Evolutionary conservation across 2,329 filamentous ascomycete species (phyloP).

Genomic region (Alternaria postmessia): DNA sequence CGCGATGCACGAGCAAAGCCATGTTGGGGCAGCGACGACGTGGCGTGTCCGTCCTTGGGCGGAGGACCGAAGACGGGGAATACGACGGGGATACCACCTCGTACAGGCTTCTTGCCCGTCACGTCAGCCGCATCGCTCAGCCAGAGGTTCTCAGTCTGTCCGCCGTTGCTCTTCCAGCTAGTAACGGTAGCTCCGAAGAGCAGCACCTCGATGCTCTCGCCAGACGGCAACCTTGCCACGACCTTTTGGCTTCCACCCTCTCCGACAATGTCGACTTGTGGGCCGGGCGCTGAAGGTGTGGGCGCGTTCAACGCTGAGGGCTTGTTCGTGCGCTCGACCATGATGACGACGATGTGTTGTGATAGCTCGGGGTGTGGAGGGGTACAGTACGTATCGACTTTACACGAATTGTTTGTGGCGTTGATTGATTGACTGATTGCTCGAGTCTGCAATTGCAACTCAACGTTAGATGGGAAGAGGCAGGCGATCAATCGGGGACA

Average conservation of each 20-base stretch:
- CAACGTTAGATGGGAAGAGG: neutral
- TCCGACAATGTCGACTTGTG: constrained; percentile 80
- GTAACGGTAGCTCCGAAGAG: constrained; percentile 93
- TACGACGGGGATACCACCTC: constrained; percentile 90
- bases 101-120: constrained; percentile 87
- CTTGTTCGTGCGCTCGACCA: constrained; percentile 88
- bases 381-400: neutral
- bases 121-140: constrained; percentile 80
- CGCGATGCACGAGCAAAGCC: constrained; percentile 88
- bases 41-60: constrained; percentile 77
- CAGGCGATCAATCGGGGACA: neutral
- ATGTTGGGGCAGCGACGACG: constrained; percentile 84
- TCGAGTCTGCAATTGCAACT: neutral
- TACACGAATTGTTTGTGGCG: neutral
- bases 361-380: constrained; percentile 15
- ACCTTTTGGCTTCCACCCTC: constrained; percentile 75
- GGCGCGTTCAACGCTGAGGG: constrained; percentile 69
- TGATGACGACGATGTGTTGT: constrained; percentile 44
- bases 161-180: constrained; percentile 86
- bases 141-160: constrained; percentile 81
- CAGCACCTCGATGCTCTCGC: constrained; percentile 84
- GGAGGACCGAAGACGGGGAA: constrained; percentile 90
- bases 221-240: constrained; percentile 81
- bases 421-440: constrained; percentile 8
- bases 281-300: constrained; percentile 69